A percentile compares a stretch with the other conserved stretches of the same genome.
Evolutionary conservation across 441 rosid species (phyloP).

Genomic region (Euphorbia schlechtendalii): DNA sequence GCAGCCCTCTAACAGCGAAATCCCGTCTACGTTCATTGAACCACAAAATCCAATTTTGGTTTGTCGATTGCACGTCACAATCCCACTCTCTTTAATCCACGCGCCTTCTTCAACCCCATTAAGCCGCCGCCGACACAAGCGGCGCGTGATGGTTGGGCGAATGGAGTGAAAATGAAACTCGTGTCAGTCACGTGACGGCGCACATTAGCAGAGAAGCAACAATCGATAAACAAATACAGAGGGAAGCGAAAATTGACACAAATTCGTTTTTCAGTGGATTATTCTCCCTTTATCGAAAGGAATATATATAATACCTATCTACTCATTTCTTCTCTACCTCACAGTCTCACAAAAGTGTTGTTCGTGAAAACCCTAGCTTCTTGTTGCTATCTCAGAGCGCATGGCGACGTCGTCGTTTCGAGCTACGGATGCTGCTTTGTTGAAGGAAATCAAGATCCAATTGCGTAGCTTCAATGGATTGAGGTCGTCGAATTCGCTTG

Average conservation of each 20-base stretch:
- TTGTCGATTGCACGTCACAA: conserved; percentile 15
- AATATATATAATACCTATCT: no score
- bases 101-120: background rate
- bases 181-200: conserved; percentile 48
- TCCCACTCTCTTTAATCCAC: background rate
- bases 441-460: conserved; percentile 40
- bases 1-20: background rate
- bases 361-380: conserved; percentile 2
- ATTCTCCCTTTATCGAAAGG: background rate
- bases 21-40: conserved; percentile 30
- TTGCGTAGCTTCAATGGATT: conserved; percentile 45
- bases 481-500: conserved; percentile 39
- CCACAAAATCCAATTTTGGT: conserved; percentile 15
- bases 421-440: conserved; percentile 37
- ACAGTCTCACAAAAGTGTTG: background rate
- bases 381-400: conserved; percentile 3
- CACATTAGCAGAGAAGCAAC: conserved; percentile 28
- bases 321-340: conserved; percentile 10
- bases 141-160: conserved; percentile 12
- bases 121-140: background rate
- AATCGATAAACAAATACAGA: background rate
- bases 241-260: background rate
- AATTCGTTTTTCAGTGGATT: background rate
- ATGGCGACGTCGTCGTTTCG: conserved; percentile 52
- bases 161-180: conserved; percentile 1